phyloP scores from a whole-genome alignment of 2,329 filamentous ascomycete genomes.

The Lachnellula cervina region DNA sequence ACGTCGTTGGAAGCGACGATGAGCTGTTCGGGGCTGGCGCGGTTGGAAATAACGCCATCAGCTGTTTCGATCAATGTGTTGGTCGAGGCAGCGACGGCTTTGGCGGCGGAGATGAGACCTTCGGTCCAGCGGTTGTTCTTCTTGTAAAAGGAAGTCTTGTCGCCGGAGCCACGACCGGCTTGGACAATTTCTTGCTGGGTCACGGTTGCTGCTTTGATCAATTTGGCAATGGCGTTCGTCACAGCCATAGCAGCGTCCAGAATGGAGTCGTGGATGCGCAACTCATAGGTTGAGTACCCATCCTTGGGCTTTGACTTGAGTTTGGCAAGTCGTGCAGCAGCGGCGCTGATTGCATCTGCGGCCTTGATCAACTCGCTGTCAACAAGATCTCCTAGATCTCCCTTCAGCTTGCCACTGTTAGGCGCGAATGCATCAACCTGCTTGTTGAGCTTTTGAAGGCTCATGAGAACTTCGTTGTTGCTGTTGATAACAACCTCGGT shows the following conservation, averaged over 20 bases:
- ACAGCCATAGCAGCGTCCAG: conserved; percentile 89
- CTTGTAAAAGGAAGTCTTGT: conserved; percentile 95
- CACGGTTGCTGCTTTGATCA: conserved; percentile 90
- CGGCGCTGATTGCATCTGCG: conserved; percentile 90
- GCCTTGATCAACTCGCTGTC: conserved; percentile 89
- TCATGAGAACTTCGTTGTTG: conserved; percentile 93
- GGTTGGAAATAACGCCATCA: conserved; percentile 85
- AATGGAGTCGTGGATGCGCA: conserved; percentile 93
- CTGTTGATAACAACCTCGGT: conserved; percentile 96
- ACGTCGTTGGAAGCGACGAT: conserved; percentile 98
- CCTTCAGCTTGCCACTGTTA: conserved; percentile 78
- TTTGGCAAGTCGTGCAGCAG: conserved; percentile 81
- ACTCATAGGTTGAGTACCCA: conserved; percentile 90
- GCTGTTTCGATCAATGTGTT: conserved; percentile 98
- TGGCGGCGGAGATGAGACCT: conserved; percentile 92
- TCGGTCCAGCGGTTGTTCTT: conserved; percentile 99
- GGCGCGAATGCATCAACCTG: conserved; percentile 88
- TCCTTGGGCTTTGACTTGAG: conserved; percentile 96
- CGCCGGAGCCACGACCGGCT: conserved; percentile 81
- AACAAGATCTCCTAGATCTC: conserved; percentile 88
- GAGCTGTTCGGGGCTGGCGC: conserved; percentile 92
- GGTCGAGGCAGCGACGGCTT: conserved; percentile 88
- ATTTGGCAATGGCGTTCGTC: conserved; percentile 85
- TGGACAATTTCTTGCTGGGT: conserved; percentile 97
- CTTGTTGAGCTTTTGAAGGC: conserved; percentile 89